These are phyloP conservation scores for Cadophora malorum DNA, from an alignment of 2,329 filamentous ascomycete genomes.

Conservation along the genomic window DNA sequence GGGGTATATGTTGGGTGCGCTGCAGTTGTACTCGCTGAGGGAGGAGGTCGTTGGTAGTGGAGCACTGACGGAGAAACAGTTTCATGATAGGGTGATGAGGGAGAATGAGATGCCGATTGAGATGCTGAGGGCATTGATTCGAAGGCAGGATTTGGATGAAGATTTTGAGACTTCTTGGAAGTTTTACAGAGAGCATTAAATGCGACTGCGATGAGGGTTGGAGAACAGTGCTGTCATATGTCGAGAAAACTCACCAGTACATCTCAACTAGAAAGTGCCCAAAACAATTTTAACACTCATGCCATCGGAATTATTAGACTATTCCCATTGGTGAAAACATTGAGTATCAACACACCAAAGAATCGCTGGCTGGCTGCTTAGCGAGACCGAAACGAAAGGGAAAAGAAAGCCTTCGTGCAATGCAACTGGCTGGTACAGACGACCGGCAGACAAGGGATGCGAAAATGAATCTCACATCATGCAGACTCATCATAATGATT, in stretches of 20 bases:
- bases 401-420: too few species aligned
- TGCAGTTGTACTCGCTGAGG: slow-evolving; percentile 60
- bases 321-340: too few species aligned
- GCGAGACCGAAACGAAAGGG: too few species aligned
- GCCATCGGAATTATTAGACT: too few species aligned
- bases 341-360: too few species aligned
- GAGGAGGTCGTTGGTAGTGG: slow-evolving; percentile 53
- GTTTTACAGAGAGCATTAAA: slow-evolving; percentile 49
- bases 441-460: too few species aligned
- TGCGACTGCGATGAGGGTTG: background rate
- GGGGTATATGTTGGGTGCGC: slow-evolving; percentile 64
- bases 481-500: background rate
- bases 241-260: too few species aligned
- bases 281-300: too few species aligned
- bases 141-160: slow-evolving; percentile 49
- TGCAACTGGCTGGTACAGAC: too few species aligned
- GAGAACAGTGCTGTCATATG: too few species aligned
- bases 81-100: slow-evolving; percentile 59
- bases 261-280: too few species aligned
- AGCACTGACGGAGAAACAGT: slow-evolving; percentile 56
- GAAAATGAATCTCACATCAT: background rate
- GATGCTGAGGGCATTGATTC: slow-evolving; percentile 56
- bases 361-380: too few species aligned
- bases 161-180: slow-evolving; percentile 57
- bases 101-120: slow-evolving; percentile 62